A percentile compares a stretch with the other conserved stretches of the same genome.
Evolutionary conservation across 2,329 filamentous ascomycete species (phyloP).

Genomic region (Colletotrichum theobromicola): DNA sequence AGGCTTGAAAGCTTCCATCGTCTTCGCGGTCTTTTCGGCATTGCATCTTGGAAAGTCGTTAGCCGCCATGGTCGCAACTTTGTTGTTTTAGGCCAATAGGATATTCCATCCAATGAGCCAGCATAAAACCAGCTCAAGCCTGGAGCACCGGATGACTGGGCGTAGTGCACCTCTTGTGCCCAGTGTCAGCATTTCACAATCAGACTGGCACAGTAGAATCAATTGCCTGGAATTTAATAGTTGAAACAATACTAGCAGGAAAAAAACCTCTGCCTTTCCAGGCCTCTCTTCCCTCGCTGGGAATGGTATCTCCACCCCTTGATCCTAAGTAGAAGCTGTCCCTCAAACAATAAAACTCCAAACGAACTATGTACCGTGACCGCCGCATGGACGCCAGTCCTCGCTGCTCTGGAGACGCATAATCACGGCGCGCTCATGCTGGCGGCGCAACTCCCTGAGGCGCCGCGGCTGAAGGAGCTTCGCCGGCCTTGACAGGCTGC

Average conservation of each 20-base stretch:
- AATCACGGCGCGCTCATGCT: neutral
- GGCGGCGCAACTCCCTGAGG: conserved; percentile 13
- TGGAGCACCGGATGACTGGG: neutral
- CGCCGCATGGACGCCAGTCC: neutral
- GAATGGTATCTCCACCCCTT: neutral
- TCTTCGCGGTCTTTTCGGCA: neutral
- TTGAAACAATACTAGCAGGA: neutral
- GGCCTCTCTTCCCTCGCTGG: neutral
- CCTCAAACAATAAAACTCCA: neutral
- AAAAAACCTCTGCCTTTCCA: neutral
- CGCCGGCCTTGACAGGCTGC: neutral
- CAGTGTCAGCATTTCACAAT: neutral
- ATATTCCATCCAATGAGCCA: neutral
- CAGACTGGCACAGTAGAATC: neutral
- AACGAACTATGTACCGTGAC: neutral
- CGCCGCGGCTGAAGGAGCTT: neutral
- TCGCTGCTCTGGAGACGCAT: neutral
- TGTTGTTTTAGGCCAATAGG: neutral
- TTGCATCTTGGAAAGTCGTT: neutral
- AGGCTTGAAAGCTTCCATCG: neutral
- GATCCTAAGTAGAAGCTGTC: neutral
- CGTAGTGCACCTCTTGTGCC: neutral
- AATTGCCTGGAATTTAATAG: neutral
- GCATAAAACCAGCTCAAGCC: neutral
- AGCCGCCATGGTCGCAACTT: neutral